Conservation (phyloP, 2,329 filamentous ascomycete genomes). For the Lomentospora prolificans region DNA sequence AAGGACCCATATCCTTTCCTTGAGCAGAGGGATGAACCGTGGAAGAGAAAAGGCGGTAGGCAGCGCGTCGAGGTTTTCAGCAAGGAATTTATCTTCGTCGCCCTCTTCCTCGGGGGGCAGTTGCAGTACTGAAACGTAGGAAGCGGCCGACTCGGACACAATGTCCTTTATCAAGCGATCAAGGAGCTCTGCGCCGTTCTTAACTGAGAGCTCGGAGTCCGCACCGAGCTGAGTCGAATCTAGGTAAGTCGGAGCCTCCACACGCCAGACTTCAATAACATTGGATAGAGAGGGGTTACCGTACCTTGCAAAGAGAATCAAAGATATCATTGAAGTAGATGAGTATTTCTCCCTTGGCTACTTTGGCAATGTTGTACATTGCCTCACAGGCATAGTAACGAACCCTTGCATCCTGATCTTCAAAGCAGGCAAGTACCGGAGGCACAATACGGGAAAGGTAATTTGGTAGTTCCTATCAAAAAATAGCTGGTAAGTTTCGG, state of each 20-base stretch:
- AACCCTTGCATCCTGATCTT: slow-evolving; percentile 93
- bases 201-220: slow-evolving; percentile 92
- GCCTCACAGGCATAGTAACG: slow-evolving; percentile 98
- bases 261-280: not conserved
- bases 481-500: slow-evolving; percentile 1
- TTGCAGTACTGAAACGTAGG: slow-evolving; percentile 76
- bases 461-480: slow-evolving; percentile 67
- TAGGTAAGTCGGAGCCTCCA: not conserved
- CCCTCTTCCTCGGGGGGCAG: slow-evolving; percentile 35
- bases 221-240: slow-evolving; percentile 63
- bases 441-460: slow-evolving; percentile 93
- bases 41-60: slow-evolving; percentile 87
- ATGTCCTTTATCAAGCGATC: slow-evolving; percentile 95
- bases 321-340: slow-evolving; percentile 99
- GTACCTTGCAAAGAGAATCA: slow-evolving; percentile 89
- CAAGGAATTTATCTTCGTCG: slow-evolving; percentile 10
- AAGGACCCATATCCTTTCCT: slow-evolving; percentile 87
- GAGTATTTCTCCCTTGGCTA: slow-evolving; percentile 93
- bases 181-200: slow-evolving; percentile 91
- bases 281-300: not conserved
- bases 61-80: slow-evolving; percentile 37
- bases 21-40: slow-evolving; percentile 83
- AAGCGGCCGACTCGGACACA: slow-evolving; percentile 86
- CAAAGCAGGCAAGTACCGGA: slow-evolving; percentile 93
- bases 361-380: slow-evolving; percentile 99